Evolutionary conservation across 139 green algal genomes (phyloP).

Genomic region (Chlamydomonas applanata): DNA sequence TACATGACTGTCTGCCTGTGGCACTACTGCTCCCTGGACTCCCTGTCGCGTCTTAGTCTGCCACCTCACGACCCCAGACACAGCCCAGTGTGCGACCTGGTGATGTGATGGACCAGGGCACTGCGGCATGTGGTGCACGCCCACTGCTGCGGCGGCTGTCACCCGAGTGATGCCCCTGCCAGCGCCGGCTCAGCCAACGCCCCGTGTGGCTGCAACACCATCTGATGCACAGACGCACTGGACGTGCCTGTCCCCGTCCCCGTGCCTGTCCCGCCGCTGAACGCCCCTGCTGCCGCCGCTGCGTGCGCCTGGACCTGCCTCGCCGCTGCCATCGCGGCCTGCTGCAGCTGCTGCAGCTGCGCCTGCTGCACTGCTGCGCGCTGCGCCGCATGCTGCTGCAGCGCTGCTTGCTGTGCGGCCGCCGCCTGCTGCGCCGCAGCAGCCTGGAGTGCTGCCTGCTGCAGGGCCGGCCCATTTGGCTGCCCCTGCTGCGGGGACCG

Average conservation of each 20-base stretch:
- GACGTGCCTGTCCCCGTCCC: not conserved
- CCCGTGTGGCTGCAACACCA: no score
- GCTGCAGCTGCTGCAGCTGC: not conserved
- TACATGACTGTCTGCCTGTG: no score
- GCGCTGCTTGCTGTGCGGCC: not conserved
- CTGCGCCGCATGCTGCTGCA: not conserved
- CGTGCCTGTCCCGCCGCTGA: not conserved
- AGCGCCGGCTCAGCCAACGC: no score
- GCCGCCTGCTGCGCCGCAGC: not conserved
- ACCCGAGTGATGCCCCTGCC: no score
- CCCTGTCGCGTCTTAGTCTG: no score
- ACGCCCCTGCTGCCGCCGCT: not conserved
- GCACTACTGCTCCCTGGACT: no score
- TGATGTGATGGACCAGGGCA: no score
- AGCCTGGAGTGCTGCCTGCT: not conserved
- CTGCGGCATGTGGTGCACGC: no score
- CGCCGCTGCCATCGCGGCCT: not conserved
- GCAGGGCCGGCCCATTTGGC: not conserved
- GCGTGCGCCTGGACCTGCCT: not conserved
- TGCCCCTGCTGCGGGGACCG: not conserved
- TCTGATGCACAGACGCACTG: no score
- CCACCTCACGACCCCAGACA: no score
- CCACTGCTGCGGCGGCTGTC: no score
- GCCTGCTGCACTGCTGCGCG: not conserved
- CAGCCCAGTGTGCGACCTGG: no score